A percentile compares a stretch with the other conserved stretches of the same genome.
phyloP scores from a whole-genome alignment of 805 yeast species.

The Wickerhamiella domercqiae region DNA sequence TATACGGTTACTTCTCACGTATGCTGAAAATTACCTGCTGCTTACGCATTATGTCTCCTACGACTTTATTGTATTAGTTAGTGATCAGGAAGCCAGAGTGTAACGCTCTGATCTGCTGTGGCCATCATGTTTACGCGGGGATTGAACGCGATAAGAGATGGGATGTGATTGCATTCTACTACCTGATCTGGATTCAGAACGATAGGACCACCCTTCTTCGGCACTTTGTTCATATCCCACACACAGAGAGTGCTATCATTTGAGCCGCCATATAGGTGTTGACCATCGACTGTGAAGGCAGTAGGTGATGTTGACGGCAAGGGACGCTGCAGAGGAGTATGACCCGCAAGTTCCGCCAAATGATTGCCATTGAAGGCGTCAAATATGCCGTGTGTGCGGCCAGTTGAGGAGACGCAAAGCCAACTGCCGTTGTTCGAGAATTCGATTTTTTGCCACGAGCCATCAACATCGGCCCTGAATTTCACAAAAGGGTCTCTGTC shows the following conservation, averaged over 20 bases:
- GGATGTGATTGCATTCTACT: constrained; percentile 13
- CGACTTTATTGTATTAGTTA: too few relatives aligned
- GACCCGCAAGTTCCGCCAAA: constrained; percentile 34
- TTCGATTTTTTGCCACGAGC: constrained; percentile 49
- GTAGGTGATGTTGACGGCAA: constrained; percentile 33
- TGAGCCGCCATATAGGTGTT: constrained; percentile 44
- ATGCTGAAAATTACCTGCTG: too few relatives aligned
- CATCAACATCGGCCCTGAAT: constrained; percentile 26
- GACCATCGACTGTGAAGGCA: constrained; percentile 54
- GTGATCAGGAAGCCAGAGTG: constrained; percentile 30
- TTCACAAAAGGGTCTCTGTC: constrained; percentile 42
- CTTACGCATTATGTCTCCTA: too few relatives aligned
- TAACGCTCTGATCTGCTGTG: constrained; percentile 42
- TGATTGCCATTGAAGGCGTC: constrained; percentile 56
- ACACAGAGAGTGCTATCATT: constrained; percentile 37
- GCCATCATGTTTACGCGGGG: constrained; percentile 48
- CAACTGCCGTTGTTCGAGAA: constrained; percentile 65
- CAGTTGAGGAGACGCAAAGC: constrained; percentile 42
- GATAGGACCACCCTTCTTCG: constrained; percentile 5
- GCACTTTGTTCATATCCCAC: constrained; percentile 31
- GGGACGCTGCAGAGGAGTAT: constrained; percentile 30
- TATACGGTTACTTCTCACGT: not conserved
- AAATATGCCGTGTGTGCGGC: constrained; percentile 41
- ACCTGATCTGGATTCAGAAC: constrained; percentile 16
- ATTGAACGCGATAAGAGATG: constrained; percentile 29